phyloP scores from a whole-genome alignment of 2,329 filamentous ascomycete species.

The Chrysoporthe austroafricana region DNA sequence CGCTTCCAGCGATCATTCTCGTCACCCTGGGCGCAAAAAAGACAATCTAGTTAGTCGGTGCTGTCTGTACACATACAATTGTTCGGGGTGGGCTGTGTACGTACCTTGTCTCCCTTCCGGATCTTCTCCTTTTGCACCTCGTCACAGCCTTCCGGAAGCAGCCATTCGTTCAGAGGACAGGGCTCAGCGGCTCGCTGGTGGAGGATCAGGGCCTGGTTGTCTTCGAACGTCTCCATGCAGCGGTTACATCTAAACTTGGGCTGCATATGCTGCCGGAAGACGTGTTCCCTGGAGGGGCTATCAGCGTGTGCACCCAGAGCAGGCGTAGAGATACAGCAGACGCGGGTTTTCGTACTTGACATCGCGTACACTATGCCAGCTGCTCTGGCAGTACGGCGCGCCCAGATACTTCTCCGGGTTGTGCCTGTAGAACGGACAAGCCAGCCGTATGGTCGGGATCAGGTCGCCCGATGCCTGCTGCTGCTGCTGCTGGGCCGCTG shows the following conservation, averaged over 20 bases:
- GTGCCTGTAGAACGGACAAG: conserved; percentile 23
- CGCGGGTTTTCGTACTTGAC: conserved; percentile 21
- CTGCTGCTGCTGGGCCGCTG: not conserved
- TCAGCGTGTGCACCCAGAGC: not conserved
- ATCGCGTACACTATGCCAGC: conserved; percentile 24
- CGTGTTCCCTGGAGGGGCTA: conserved; percentile 33
- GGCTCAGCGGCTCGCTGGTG: conserved; percentile 33
- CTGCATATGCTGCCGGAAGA: conserved; percentile 35
- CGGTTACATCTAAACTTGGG: conserved; percentile 34
- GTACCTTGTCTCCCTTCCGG: conserved; percentile 30
- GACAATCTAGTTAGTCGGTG: conserved; percentile 10
- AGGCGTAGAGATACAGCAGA: not conserved
- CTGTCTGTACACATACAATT: not conserved
- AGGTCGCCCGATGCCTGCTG: not conserved
- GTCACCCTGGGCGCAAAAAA: conserved; percentile 15
- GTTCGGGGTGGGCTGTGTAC: conserved; percentile 19
- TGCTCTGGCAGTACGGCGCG: conserved; percentile 24
- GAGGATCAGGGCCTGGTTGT: conserved; percentile 30
- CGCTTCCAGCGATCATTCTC: conserved; percentile 24
- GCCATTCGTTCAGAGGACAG: conserved; percentile 50
- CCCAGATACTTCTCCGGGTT: conserved; percentile 19
- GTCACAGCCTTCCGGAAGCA: conserved; percentile 50
- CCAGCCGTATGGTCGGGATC: conserved; percentile 11
- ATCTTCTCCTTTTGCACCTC: conserved; percentile 41
- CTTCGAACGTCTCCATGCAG: conserved; percentile 34